Evolutionary conservation across 257 asterid genomes (phyloP).

Genomic region (Osmanthus fragrans): DNA sequence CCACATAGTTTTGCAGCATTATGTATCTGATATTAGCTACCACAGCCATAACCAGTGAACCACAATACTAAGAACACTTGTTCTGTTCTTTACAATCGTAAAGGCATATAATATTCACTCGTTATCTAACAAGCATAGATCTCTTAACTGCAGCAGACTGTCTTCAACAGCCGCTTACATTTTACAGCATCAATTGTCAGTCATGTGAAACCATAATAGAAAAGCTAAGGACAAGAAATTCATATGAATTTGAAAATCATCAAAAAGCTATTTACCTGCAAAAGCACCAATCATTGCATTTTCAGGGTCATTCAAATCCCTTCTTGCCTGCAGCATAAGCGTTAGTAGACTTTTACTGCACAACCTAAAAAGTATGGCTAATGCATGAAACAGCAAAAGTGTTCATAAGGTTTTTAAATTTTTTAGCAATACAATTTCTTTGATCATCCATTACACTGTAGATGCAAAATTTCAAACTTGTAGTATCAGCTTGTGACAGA

Average conservation of each 20-base stretch:
- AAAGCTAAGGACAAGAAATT: neutral
- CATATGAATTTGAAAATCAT: neutral
- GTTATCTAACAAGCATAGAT: neutral
- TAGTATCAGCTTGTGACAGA: neutral
- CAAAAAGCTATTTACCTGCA: conserved; percentile 47
- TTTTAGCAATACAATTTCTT: neutral
- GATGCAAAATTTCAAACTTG: neutral
- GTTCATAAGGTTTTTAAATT: neutral
- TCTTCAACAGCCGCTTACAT: neutral
- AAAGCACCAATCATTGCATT: conserved; percentile 71
- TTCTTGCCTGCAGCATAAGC: conserved; percentile 48
- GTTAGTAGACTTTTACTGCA: conserved; percentile 3
- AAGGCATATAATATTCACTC: no score
- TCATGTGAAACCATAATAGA: neutral
- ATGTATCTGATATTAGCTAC: no score
- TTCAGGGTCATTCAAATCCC: conserved; percentile 65
- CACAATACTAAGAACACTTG: no score
- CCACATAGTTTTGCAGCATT: no score
- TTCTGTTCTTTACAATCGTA: no score
- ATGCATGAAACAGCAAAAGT: neutral
- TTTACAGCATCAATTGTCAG: conserved; percentile 5
- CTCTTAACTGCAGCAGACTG: neutral
- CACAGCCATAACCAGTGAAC: no score
- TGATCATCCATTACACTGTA: neutral
- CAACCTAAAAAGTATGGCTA: neutral